Base-by-base conservation (phyloP, 306 rosid genomes). In the Quercus mongolica region DNA sequence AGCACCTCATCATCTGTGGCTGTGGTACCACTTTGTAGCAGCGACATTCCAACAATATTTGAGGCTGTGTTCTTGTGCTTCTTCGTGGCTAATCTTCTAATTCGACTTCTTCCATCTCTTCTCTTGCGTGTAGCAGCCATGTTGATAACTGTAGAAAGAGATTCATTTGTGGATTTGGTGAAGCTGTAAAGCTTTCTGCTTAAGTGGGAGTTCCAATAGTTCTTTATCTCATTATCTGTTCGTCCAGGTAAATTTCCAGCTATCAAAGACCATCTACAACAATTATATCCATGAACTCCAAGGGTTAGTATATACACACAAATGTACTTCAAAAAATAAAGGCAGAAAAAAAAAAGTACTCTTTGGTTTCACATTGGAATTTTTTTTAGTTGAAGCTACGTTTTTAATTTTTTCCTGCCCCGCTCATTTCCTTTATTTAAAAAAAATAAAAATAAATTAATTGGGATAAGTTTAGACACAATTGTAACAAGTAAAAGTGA, bases 151-250 rank as follows among this genome's bases (percentile, higher is more conserved):
- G 83, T 78, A 3, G 85, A 35, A 8, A 80, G 74, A 20, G 79
- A 69, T 28, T 87, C 81, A 2, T 82, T 85, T 12, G 81, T 70
- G n/a, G 85, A 77, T 79, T 81, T 86, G 85, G 73, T 83, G 90
- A 87, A 88, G 77, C 84, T 83, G 89, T 92, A 81, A 5, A 86
- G 78, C 81, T 92, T 89, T 55, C 97, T 80, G 76, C 96, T 88
- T 71, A 94, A 73, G 78, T 90, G 97, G 63, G 97, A 92, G 86
- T 92, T 94, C 98, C 97, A 92, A 61, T 90, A 94, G 68, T 94
- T 94, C 80, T 94, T 94, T 75, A 91, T 94, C 85, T 90, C 90
- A 69, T 94, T 91, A 54, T 94, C 97, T 0, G 98, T 94, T 76
- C 98, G 26, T 65, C 98, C 98, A 0, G 96, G 97, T 70, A 94